A percentile compares a stretch with the other conserved stretches of the same genome.
phyloP scores from a whole-genome alignment of 2,329 filamentous ascomycete genomes.

The Dichotomopilus funicola region DNA sequence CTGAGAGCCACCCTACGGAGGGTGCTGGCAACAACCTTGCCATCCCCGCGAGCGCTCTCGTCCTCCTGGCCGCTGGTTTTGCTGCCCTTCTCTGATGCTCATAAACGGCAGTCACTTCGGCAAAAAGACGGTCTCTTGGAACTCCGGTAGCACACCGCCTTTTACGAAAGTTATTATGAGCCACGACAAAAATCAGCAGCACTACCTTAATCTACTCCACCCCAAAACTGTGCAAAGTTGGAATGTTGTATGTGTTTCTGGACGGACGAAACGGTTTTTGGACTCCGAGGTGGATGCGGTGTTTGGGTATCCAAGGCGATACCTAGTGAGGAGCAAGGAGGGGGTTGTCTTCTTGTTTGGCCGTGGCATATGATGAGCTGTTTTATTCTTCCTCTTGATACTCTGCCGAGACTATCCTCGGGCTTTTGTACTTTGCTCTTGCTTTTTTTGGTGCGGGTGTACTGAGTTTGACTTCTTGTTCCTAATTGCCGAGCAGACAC shows the following conservation, averaged over 20 bases:
- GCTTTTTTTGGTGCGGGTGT: neutral
- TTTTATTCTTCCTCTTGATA: slow-evolving; percentile 15
- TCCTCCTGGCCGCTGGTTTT: slow-evolving; percentile 25
- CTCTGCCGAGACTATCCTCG: slow-evolving; percentile 15
- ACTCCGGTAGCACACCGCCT: slow-evolving; percentile 8
- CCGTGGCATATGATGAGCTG: slow-evolving; percentile 2
- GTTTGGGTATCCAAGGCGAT: neutral
- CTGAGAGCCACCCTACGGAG: slow-evolving; percentile 23
- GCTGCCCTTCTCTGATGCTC: slow-evolving; percentile 26
- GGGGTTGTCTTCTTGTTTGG: neutral
- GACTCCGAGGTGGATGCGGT: neutral
- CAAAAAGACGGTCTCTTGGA: slow-evolving; percentile 1
- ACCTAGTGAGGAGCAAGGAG: neutral
- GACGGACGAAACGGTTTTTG: neutral
- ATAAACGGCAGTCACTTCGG: slow-evolving; percentile 14
- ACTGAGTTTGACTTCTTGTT: slow-evolving; percentile 10
- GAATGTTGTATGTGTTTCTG: slow-evolving; percentile 15
- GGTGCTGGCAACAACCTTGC: slow-evolving; percentile 26
- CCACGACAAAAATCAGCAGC: neutral
- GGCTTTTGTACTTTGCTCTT: slow-evolving; percentile 14
- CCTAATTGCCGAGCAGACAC: slow-evolving; percentile 12
- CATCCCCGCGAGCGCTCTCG: slow-evolving; percentile 28
- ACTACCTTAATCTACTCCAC: slow-evolving; percentile 4
- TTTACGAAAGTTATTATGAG: slow-evolving; percentile 23
- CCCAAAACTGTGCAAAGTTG: slow-evolving; percentile 18